Evolutionary conservation across 495 filamentous ascomycete species (phyloP), one percentile per base, ranked within the genome.

Genomic region (Hypoxylon rickii): DNA sequence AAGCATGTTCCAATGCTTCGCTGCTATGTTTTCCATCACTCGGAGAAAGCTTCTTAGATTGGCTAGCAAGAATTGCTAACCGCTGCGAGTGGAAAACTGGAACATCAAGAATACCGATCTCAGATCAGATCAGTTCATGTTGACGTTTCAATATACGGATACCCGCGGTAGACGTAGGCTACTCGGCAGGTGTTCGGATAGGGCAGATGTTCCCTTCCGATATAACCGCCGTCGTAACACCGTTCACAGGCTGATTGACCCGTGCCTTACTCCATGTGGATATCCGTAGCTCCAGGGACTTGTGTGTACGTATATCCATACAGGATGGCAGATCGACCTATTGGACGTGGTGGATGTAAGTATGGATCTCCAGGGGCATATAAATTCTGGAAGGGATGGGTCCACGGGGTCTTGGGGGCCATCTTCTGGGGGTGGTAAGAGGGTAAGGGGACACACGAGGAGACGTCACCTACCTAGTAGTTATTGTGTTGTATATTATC

Each of bases 351-450:
- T 33, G 50, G 43, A 24, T 47, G 43, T 50, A 22, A 18, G 31
- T 32, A 60, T 61, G 41, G 57, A 61, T 61, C 57, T 61, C 57
- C 51, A 61, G 57, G 51, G 57, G 57, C 34, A 61, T 37, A 18
- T 38, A 15, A 20, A 24, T 13, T 34, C 36, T 29, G 26, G 29
- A 43, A n/a, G n/a, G n/a, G n/a, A n/a, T n/a, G n/a, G n/a, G n/a
- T n/a, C n/a, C n/a, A n/a, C n/a, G n/a, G n/a, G n/a, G n/a, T n/a
- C n/a, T n/a, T n/a, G n/a, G n/a, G n/a, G n/a, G n/a, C n/a, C n/a
- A n/a, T n/a, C n/a, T n/a, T n/a, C n/a, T n/a, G n/a, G n/a, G n/a
- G n/a, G n/a, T n/a, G n/a, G n/a, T n/a, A n/a, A n/a, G n/a, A n/a
- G n/a, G n/a, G n/a, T n/a, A n/a, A n/a, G n/a, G n/a, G n/a, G n/a